These are phyloP conservation scores for Malassezia yamatoensis DNA, from an alignment of 1,284 basidiomycete species.

Conservation along the genomic window DNA sequence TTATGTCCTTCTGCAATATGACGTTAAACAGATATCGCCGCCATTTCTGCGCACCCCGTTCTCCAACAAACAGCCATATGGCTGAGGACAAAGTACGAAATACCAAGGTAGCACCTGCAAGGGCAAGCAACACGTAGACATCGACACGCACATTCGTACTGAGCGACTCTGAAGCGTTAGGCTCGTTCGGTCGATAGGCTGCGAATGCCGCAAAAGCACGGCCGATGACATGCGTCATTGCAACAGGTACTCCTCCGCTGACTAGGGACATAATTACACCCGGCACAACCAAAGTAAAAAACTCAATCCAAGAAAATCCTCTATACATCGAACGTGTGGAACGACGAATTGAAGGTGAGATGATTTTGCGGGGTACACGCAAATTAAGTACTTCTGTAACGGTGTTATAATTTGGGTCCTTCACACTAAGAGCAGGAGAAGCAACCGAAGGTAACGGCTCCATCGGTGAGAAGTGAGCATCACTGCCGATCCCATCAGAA, in stretches of 20 bases:
- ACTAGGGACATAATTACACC: constrained; percentile 61
- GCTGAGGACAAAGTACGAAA: constrained; percentile 66
- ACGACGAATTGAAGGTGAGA: constrained; percentile 10
- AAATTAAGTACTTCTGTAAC: not conserved
- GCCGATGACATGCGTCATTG: constrained; percentile 85
- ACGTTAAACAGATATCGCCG: constrained; percentile 62
- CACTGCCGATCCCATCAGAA: no score
- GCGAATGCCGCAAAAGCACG: constrained; percentile 72
- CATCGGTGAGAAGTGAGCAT: not conserved
- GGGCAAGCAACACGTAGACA: constrained; percentile 59
- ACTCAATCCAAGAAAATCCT: constrained; percentile 23
- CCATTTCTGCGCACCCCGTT: constrained; percentile 64
- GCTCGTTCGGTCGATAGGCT: constrained; percentile 52
- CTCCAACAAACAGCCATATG: constrained; percentile 79
- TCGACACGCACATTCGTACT: constrained; percentile 51
- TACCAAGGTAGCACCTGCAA: constrained; percentile 62
- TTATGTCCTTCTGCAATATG: constrained; percentile 64
- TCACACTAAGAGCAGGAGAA: not conserved
- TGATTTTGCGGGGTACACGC: not conserved
- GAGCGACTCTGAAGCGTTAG: constrained; percentile 49
- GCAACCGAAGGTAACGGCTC: not conserved
- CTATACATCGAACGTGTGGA: constrained; percentile 28
- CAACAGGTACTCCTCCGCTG: constrained; percentile 70
- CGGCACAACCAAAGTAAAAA: constrained; percentile 54
- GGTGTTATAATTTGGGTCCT: no score